Base-by-base conservation (phyloP, 1,284 basidiomycete genomes). In the Moesziomyces parantarcticus region DNA sequence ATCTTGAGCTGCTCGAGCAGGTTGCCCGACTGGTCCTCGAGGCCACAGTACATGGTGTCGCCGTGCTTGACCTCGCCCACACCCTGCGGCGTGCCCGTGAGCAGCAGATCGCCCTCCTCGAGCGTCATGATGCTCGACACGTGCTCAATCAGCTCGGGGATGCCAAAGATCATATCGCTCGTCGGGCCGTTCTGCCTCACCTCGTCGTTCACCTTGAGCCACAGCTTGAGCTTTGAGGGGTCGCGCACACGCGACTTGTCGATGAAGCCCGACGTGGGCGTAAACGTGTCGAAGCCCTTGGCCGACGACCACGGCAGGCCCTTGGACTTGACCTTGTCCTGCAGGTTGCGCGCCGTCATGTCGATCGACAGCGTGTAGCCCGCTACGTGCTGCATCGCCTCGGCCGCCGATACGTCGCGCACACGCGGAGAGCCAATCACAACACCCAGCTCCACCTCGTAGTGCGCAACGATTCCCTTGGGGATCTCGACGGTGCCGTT, bases 391-490 rank as follows among this genome's bases (percentile, higher is more conserved):
- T 88, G 86, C 51, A 90, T 87, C 5, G 94, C 94, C 34, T 91
- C 86, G 1, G 87, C 86, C 70, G 89, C 88, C 1, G 89, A 84
- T 76, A 98, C 93, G 82, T 97, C 90, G 6, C 93, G 88, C 23
- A 92, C 94, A 9, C 86, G 85, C 85, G 92, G 91, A 9, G 61
- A 61, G 59, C 94, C 94, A 63, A 99, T 94, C 56, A 99, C 89
- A n/a, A 98, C 89, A 22, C 94, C 96, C 50, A 99, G 92, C 86
- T 99, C 96, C 72, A 99, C 96, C 89, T 98, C 96, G 82, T 97
- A 91, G 83, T 98, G 96, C 26, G 91, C 91, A 7, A 90, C 81
- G 45, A 96, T 88, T 22, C 94, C 95, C 43, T 84, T 86, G 3
- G 96, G 96, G 50, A 98, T 92, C 86, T 97, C 92, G 25, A 98